Percentiles rank a stretch among this genome's conserved stretches.
phyloP scores from a whole-genome alignment of 1,284 basidiomycete species.

The Sporisorium exsertum region DNA sequence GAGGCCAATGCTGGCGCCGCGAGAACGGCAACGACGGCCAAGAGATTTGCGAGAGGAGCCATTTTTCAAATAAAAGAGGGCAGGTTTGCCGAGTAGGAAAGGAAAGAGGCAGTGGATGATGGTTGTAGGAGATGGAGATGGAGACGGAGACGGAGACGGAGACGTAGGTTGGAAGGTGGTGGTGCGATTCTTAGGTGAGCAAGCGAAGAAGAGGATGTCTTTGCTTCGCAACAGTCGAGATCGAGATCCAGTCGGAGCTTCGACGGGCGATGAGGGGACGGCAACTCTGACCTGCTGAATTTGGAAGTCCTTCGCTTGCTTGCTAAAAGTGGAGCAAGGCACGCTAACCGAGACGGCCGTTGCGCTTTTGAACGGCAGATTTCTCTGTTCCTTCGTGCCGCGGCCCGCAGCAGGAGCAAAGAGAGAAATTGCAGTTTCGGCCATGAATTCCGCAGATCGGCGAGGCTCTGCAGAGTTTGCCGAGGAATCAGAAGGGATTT shows the following conservation, averaged over 20 bases:
- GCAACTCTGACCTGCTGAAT: neutral
- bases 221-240: neutral
- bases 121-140: slow-evolving; percentile 6
- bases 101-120: neutral
- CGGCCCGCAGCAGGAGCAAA: neutral
- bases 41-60: slow-evolving; percentile 28
- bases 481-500: too few relatives aligned
- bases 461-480: slow-evolving; percentile 12
- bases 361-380: neutral
- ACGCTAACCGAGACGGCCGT: slow-evolving; percentile 1
- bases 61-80: slow-evolving; percentile 7
- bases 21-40: slow-evolving; percentile 12
- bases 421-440: neutral
- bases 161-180: neutral
- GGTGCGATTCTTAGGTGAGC: neutral
- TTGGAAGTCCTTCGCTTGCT: neutral
- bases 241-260: slow-evolving; percentile 6
- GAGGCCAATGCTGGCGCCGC: too few relatives aligned
- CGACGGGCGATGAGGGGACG: neutral
- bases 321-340: neutral
- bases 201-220: neutral
- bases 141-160: neutral
- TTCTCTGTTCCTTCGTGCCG: neutral
- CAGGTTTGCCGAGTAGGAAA: neutral
- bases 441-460: slow-evolving; percentile 15